phyloP scores from a whole-genome alignment of 2,329 filamentous ascomycete genomes.

The Xylaria sp. region DNA sequence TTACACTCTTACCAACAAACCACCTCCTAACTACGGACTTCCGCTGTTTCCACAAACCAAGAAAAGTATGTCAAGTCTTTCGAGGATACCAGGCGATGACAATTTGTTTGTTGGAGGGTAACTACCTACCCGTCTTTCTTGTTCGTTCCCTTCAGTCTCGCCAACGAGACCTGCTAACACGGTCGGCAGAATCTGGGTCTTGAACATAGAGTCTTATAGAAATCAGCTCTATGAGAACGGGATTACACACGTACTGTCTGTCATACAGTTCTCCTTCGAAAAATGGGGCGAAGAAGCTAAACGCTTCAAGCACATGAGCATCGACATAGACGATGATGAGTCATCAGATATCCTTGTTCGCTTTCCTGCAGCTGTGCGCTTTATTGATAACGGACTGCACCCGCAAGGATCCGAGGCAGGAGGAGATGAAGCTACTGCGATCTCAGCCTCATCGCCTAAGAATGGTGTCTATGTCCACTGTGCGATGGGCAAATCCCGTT shows the following conservation, averaged over 20 bases:
- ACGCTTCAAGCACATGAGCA: slow-evolving; percentile 76
- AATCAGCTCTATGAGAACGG: slow-evolving; percentile 75
- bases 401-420: slow-evolving; percentile 23
- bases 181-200: slow-evolving; percentile 74
- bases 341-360: slow-evolving; percentile 88
- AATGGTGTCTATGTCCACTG: slow-evolving; percentile 71
- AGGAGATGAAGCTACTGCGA: background rate
- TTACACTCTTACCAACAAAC: background rate
- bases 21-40: background rate
- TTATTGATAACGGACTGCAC: slow-evolving; percentile 80
- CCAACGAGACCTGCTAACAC: slow-evolving; percentile 20
- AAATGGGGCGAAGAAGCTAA: slow-evolving; percentile 59
- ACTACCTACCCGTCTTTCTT: slow-evolving; percentile 30
- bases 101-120: slow-evolving; percentile 85
- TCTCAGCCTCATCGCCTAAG: slow-evolving; percentile 34
- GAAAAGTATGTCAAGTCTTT: slow-evolving; percentile 68
- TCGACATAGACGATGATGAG: slow-evolving; percentile 90
- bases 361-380: slow-evolving; percentile 80
- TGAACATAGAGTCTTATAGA: slow-evolving; percentile 68
- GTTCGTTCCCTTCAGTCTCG: background rate
- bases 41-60: background rate
- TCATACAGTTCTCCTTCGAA: slow-evolving; percentile 64
- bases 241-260: slow-evolving; percentile 92
- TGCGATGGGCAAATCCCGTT: slow-evolving; percentile 96
- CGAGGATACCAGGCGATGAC: slow-evolving; percentile 74